Conservation (phyloP, 306 rosid genomes). For the Mucuna pruriens region DNA sequence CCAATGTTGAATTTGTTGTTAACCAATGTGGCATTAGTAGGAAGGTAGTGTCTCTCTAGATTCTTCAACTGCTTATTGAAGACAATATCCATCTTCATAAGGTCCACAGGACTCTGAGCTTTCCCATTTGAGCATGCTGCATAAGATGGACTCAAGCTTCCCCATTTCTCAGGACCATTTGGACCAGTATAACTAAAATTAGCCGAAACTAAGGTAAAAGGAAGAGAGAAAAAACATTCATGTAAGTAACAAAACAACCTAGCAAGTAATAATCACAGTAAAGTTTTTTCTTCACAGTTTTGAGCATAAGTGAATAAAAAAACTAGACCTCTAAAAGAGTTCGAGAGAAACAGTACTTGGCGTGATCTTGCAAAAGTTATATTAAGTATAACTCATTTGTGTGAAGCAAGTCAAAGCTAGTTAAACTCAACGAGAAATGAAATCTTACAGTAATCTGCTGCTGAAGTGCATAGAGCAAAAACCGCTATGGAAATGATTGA, state of each 20-base stretch:
- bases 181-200: slow-evolving; percentile 61
- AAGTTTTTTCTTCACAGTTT: not conserved
- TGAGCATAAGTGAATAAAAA: not conserved
- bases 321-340: not conserved
- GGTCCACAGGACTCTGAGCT: slow-evolving; percentile 72
- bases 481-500: slow-evolving; percentile 40
- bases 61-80: slow-evolving; percentile 39
- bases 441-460: slow-evolving; percentile 38
- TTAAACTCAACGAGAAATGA: not conserved
- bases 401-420: not conserved
- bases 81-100: slow-evolving; percentile 28
- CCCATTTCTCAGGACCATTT: slow-evolving; percentile 76
- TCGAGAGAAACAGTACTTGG: not conserved
- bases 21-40: slow-evolving; percentile 63
- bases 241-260: not conserved
- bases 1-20: slow-evolving; percentile 73
- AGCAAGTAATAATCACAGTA: not conserved
- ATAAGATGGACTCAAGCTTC: slow-evolving; percentile 59
- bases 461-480: slow-evolving; percentile 45
- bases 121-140: slow-evolving; percentile 64
- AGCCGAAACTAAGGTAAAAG: not conserved
- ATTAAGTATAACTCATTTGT: not conserved
- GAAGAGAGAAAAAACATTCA: not conserved
- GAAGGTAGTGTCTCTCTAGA: slow-evolving; percentile 49
- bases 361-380: not conserved